Evolutionary conservation across 2,329 filamentous ascomycete genomes (phyloP).

Genomic region (Pseudogymnoascus sp.): DNA sequence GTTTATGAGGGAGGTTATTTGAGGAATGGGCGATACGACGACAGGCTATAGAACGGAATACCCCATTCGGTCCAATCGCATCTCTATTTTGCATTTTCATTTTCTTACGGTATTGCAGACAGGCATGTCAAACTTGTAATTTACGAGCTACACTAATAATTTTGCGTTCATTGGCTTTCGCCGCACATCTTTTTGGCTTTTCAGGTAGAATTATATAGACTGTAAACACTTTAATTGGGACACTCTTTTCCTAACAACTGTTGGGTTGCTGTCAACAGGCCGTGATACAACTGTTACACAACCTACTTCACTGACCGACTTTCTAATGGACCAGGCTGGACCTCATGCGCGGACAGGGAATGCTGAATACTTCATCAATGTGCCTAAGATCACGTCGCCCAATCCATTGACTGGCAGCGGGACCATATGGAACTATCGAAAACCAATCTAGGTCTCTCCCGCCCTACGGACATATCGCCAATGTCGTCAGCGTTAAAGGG

Average conservation of each 20-base stretch:
- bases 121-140: slow-evolving; percentile 6
- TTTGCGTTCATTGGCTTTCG: slow-evolving; percentile 1
- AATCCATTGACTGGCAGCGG: background rate
- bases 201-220: slow-evolving; percentile 3
- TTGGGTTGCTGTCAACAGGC: background rate
- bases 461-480: background rate
- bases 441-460: background rate
- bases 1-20: slow-evolving; percentile 4
- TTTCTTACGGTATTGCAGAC: slow-evolving; percentile 3
- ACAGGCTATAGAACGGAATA: slow-evolving; percentile 8
- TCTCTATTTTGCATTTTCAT: slow-evolving; percentile 4
- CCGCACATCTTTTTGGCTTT: background rate
- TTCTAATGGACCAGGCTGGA: slow-evolving; percentile 3
- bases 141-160: slow-evolving; percentile 6
- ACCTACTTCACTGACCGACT: background rate
- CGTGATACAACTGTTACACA: background rate
- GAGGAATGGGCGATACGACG: slow-evolving; percentile 3
- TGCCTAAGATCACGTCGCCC: background rate
- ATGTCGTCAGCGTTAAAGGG: background rate
- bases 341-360: slow-evolving; percentile 3
- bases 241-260: slow-evolving; percentile 2
- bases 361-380: background rate
- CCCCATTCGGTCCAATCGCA: slow-evolving; percentile 5
- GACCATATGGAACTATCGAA: background rate
- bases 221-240: slow-evolving; percentile 8